Evolutionary conservation across 441 rosid genomes (phyloP).

Genomic region (Mallotus repandus): DNA sequence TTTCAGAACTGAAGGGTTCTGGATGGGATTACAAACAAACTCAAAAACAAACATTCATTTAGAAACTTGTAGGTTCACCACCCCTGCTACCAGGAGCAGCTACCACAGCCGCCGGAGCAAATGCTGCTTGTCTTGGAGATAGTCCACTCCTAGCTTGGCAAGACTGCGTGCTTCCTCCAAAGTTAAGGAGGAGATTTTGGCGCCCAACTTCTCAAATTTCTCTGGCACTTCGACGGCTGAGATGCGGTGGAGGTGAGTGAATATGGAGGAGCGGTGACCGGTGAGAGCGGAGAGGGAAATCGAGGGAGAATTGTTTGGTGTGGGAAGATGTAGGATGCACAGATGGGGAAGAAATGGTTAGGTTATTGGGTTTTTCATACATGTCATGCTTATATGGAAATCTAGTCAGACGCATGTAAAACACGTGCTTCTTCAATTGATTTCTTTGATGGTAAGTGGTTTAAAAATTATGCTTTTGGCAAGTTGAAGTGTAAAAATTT

Average conservation of each 20-base stretch:
- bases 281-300: slow-evolving; percentile 20
- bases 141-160: slow-evolving; percentile 39
- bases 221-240: slow-evolving; percentile 66
- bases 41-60: background rate
- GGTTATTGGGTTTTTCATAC: too few relatives aligned
- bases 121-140: slow-evolving; percentile 73
- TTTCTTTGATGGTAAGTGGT: too few relatives aligned
- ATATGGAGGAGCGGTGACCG: slow-evolving; percentile 35
- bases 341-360: slow-evolving; percentile 31
- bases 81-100: slow-evolving; percentile 37
- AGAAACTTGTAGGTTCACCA: background rate
- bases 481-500: too few relatives aligned
- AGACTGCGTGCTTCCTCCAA: slow-evolving; percentile 77
- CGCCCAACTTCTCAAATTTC: slow-evolving; percentile 67
- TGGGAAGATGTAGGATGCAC: slow-evolving; percentile 20
- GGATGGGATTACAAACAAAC: background rate
- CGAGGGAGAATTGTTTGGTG: slow-evolving; percentile 18
- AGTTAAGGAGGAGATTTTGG: slow-evolving; percentile 62
- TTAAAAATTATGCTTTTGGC: too few relatives aligned
- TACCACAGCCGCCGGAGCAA: slow-evolving; percentile 58
- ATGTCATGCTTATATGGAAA: too few relatives aligned
- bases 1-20: too few relatives aligned
- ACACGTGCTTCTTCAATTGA: too few relatives aligned
- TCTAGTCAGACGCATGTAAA: too few relatives aligned
- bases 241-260: slow-evolving; percentile 44